These are phyloP conservation scores for Paramecium primaurelia DNA, from an alignment of 73 alveolate genomes.

Conservation along the genomic window DNA sequence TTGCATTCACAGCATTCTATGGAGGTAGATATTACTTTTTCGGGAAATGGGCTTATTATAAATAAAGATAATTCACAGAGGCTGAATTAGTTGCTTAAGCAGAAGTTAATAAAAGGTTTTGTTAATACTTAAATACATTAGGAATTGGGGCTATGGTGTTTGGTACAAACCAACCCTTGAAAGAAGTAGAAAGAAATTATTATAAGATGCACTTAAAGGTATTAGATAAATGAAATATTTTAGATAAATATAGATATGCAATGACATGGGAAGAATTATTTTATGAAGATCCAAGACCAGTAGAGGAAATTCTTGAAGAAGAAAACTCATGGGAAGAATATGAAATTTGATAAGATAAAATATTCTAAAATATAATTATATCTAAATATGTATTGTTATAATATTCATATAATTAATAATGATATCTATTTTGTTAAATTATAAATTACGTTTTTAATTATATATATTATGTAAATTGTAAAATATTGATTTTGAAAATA, in stretches of 20 bases:
- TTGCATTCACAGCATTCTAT: conserved; percentile 23
- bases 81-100: conserved; percentile 41
- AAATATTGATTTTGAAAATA: neutral
- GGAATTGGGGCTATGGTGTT: conserved; percentile 65
- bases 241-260: conserved; percentile 51
- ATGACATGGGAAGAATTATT: conserved; percentile 56
- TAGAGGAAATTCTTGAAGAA: conserved; percentile 51
- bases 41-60: conserved; percentile 55
- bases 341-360: neutral
- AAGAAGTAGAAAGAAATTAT: conserved; percentile 49
- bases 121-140: neutral
- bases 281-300: conserved; percentile 51
- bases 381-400: neutral
- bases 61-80: conserved; percentile 33
- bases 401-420: neutral
- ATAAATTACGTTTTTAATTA: no score
- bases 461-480: neutral
- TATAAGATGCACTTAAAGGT: conserved; percentile 28
- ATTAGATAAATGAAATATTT: neutral
- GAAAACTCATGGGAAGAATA: conserved; percentile 51
- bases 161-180: conserved; percentile 59
- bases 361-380: neutral
- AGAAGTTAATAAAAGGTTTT: conserved; percentile 49
- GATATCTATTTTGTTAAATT: neutral
- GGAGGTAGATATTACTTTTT: conserved; percentile 61